These are phyloP conservation scores for Ephemerocybe angulata DNA, from an alignment of 768 basidiomycete genomes.

Conservation along the genomic window DNA sequence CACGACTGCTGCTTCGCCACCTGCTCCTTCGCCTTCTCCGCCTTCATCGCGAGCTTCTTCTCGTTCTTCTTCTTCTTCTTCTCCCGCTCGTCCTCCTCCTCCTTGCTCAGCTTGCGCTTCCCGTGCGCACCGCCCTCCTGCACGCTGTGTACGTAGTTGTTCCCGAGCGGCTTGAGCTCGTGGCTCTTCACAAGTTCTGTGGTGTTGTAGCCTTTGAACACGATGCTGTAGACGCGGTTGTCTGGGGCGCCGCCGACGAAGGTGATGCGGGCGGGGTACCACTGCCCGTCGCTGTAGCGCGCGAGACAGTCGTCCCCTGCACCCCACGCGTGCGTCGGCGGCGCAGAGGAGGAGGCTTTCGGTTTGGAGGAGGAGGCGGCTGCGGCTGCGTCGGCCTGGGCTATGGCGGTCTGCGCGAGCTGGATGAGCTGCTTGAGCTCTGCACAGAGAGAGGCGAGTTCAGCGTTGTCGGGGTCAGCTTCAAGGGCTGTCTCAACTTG, in stretches of 20 bases:
- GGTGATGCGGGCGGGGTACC: slow-evolving; percentile 88
- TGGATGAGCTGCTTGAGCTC: slow-evolving; percentile 83
- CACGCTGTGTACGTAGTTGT: slow-evolving; percentile 46
- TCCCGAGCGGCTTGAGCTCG: slow-evolving; percentile 68
- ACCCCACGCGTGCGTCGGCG: slow-evolving; percentile 55
- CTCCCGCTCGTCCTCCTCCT: slow-evolving; percentile 85
- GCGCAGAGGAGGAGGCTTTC: slow-evolving; percentile 51
- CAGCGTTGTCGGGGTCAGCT: slow-evolving; percentile 69
- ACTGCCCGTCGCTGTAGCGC: slow-evolving; percentile 79
- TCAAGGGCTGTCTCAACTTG: slow-evolving; percentile 81
- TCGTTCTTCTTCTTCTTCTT: slow-evolving; percentile 93
- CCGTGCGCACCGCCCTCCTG: slow-evolving; percentile 38
- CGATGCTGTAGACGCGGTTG: slow-evolving; percentile 82
- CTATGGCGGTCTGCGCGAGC: slow-evolving; percentile 69
- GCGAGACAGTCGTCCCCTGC: slow-evolving; percentile 86
- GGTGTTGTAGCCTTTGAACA: slow-evolving; percentile 90
- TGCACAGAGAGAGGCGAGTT: slow-evolving; percentile 67
- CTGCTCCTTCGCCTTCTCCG: slow-evolving; percentile 88
- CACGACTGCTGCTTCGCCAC: slow-evolving; percentile 77
- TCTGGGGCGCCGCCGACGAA: slow-evolving; percentile 78
- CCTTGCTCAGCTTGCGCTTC: slow-evolving; percentile 78
- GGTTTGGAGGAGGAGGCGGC: slow-evolving; percentile 43
- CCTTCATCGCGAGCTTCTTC: slow-evolving; percentile 82
- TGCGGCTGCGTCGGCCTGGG: slow-evolving; percentile 58
- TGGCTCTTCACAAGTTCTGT: slow-evolving; percentile 77